These are phyloP conservation scores for Forsythia viridissima DNA, from an alignment of 257 asterid genomes.

Conservation along the genomic window DNA sequence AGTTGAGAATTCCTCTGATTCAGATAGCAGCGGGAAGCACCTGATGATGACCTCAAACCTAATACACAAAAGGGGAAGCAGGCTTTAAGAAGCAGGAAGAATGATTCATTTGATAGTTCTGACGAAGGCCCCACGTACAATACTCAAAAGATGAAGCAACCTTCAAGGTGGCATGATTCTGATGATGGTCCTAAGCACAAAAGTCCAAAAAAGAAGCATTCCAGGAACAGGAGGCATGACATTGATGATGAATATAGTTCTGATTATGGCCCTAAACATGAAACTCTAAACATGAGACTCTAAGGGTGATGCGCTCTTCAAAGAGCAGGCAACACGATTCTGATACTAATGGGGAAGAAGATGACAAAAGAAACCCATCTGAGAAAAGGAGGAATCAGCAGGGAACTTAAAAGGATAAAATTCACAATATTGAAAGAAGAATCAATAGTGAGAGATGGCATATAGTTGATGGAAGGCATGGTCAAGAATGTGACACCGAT, in stretches of 20 bases:
- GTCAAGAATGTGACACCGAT: conserved; percentile 33
- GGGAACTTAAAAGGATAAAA: conserved; percentile 14
- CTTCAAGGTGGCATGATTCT: conserved; percentile 25
- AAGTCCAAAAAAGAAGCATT: too few relatives aligned
- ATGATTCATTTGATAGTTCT: background rate
- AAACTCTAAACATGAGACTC: conserved; percentile 29
- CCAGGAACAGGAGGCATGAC: too few relatives aligned
- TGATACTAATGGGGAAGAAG: conserved; percentile 34
- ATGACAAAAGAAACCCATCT: conserved; percentile 14
- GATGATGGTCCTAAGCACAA: conserved; percentile 29
- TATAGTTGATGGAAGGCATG: conserved; percentile 26
- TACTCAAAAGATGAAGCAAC: conserved; percentile 27
- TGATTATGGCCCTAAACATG: conserved; percentile 36
- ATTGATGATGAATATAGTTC: conserved; percentile 36
- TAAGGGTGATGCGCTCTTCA: conserved; percentile 32
- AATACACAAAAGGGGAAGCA: too few relatives aligned
- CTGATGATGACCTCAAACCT: conserved; percentile 16
- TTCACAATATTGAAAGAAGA: conserved; percentile 17
- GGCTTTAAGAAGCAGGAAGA: too few relatives aligned
- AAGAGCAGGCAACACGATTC: conserved; percentile 41
- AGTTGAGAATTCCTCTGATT: conserved; percentile 39
- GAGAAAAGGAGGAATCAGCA: conserved; percentile 23
- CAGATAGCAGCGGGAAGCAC: conserved; percentile 31
- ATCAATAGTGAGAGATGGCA: conserved; percentile 17
- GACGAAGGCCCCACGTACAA: conserved; percentile 26